Evolutionary conservation across 345 rosid genomes (phyloP), one percentile per base, ranked within the genome.

Genomic region (Eucalyptus pauciflora): DNA sequence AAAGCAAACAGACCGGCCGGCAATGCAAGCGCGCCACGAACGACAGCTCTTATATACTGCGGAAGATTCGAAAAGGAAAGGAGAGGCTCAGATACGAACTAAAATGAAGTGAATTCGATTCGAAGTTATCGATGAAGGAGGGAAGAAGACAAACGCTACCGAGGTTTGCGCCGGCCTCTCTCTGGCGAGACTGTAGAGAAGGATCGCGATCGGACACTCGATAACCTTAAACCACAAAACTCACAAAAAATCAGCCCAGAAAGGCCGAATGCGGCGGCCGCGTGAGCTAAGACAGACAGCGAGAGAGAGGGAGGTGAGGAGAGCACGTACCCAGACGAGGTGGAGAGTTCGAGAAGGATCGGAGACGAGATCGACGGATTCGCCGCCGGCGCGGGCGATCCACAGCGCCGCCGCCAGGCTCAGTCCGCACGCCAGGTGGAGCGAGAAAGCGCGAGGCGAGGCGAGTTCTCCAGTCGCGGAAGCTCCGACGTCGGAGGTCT

Each of bases 31-130:
- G 93, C 64, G 90, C 98, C 95, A 86, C 96, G 92, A 13, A 92
- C 93, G 22, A 92, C 89, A 87, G 98, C 98, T 94, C 87, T 94
- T 91, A 90, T 64, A 90, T 92, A 97, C 99, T 96, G 97, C 45
- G 91, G 91, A 1, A 88, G 41, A 46, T 46, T 41, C 9, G n/a
- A 25, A 37, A 33, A 33, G 22, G 90, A 87, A 22, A 87, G n/a
- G 54, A 76, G 56, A 86, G 33, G 71, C 43, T 86, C 33, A 90
- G 54, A 9, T 7, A 46, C 58, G 79, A 48, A 58, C 37, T 50
- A 4, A 43, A 29, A 51, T 85, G 58, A 51, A 24, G 87, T 43
- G 33, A 50, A 76, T 8, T 24, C 50, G 5, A 86, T 6, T 24
- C 50, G 3, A 86, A 62, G 52, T 87, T 20, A 50, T 56, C 49